Evolutionary conservation across 768 basidiomycete genomes (phyloP), one percentile per base, ranked within the genome.

Genomic region (Lentinula aciculospora): DNA sequence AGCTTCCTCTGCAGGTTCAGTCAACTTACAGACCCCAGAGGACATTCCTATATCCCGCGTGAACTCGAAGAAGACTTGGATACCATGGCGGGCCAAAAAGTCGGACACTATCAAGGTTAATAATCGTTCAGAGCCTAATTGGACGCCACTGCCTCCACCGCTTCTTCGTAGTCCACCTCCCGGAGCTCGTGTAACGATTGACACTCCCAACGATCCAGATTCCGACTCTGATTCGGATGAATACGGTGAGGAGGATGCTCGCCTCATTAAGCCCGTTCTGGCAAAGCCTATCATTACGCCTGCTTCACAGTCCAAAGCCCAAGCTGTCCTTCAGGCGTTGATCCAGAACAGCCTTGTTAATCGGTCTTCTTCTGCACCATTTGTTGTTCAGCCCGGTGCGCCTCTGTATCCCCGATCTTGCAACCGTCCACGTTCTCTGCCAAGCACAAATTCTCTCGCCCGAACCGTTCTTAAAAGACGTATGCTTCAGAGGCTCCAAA

Each of bases 1-100:
- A 4, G 77, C 81, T 9, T 85, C 85, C 4, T 88, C 85, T n/a
- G 80, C 78, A 31, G 82, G 80, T 40, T 83, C 81, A 39, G 79
- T 77, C 56, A 78, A 73, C 44, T 68, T 83, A 36, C 83, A 77
- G 57, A 86, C 85, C 6, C 84, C 85, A 45, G 86, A 87, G 55
- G 81, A 83, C 61, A 67, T 70, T 53, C 63, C 65, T 58, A 65
- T 67, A 60, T 66, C 66, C 60, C 68, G 29, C n/a, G 37, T 55
- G 61, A 67, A 64, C 69, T 23, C 58, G 61, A 69, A 72, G 58
- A 81, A 74, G 62, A 74, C 75, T 28, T 88, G 83, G 84, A 76
- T 76, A 56, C 69, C 78, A 2, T 87, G 84, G 84, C 67, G 86
- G 56, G 74, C 74, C 46, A 68, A 71, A 60, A 78, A 67, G 66